Evolutionary conservation across 164 flowering plant genomes (phyloP), one percentile per base, ranked within the genome.

Genomic region (Chimonanthus praecox): DNA sequence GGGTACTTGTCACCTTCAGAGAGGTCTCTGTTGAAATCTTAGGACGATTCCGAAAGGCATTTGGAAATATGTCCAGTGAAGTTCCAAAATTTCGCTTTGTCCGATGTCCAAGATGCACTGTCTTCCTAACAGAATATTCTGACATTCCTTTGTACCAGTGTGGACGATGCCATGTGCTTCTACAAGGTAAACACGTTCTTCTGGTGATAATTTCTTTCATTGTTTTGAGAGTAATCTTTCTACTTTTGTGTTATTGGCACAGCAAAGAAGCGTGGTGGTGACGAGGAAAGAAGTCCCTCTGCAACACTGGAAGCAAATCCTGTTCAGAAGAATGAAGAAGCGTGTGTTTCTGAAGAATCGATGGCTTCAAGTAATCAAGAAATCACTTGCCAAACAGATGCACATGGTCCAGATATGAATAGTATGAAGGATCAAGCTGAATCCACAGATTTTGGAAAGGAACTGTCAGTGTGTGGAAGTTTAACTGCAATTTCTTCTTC

Each of bases 101-200:
- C 51, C 77, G 74, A 74, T 92, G 98, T 72, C 98, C 98, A 45
- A 92, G 77, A 80, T 92, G 98, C 69, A 64, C 47, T 47, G 21
- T 54, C 65, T 63, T 89, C 76, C 94, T 92, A 72, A 80, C 82
- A 5, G 98, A 91, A 80, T 48, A 72, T 68, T 70, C 87, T 4
- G 78, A 85, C 46, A 16, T 86, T 82, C 82, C 86, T 33, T 70
- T 92, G n/a, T 92, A 91, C 76, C 67, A 76, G 74, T 92, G 98
- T 77, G 98, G 98, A 47, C 92, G 90, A 74, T 92, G 98, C 73
- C 78, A 74, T 9, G 73, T 85, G 3, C 33, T 78, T 79, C 93
- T 92, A 9, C 85, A 75, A 91, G 94, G 98, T 92, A 84, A 75
- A n/a, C 3, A 7, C 16, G 33, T 33, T 33, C n/a, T 66, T 64